Evolutionary conservation across 768 basidiomycete species (phyloP), one percentile per base, ranked within the genome.

Genomic region (Gyrodon lividus): DNA sequence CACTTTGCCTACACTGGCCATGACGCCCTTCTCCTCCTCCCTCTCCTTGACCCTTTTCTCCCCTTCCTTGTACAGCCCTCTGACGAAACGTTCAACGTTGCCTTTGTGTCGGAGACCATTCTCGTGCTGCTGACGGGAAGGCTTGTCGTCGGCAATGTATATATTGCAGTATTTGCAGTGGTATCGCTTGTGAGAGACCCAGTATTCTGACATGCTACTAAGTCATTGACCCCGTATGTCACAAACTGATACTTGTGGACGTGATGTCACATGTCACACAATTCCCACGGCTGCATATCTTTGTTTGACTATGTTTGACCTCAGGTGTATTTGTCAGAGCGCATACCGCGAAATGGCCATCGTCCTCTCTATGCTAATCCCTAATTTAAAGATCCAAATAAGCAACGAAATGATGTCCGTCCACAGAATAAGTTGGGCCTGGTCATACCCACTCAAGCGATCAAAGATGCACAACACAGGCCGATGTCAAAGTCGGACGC

Each of bases 91-190:
- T 62, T 99, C 96, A 52, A 88, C 83, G 67, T 90, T 97, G 40
- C 96, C 97, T 64, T 95, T 88, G 74, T 99, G 97, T 28, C 90
- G 82, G 40, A 98, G 72, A 37, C 97, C 97, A 57, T 82, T 89
- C 70, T 98, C 97, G 65, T 99, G 97, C 48, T 92, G 92, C 57
- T 82, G 77, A 46, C 90, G 80, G 1, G 96, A 98, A 54, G 97
- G 89, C 9, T 77, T 92, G 77, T 99, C 96, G 72, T 99, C 97
- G 46, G 93, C 82, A 55, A 99, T 98, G 74, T 87, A 98, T 56
- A 92, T 93, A 45, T 93, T 89, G 75, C 97, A 98, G 76, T 98
- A 98, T 67, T 94, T 93, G 84, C 94, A 97, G 66, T 82, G 89
- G 71, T 95, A 96, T 60, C 84, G 87, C 71, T 94, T 93, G 68